Evolutionary conservation across 495 filamentous ascomycete genomes (phyloP).

Genomic region (Jackrogersella multiformis): DNA sequence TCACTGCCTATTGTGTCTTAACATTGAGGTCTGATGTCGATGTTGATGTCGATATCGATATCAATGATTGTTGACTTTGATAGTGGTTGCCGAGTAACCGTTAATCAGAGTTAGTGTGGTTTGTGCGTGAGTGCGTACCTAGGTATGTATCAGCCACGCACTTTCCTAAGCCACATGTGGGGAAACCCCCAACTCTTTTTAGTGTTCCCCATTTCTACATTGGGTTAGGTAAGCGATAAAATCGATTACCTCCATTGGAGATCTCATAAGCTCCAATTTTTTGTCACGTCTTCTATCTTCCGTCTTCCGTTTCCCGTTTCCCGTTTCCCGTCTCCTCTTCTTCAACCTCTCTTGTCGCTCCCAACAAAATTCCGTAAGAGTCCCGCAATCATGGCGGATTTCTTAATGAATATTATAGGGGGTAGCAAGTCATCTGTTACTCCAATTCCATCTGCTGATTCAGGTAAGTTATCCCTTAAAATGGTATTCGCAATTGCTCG

Average conservation of each 20-base stretch:
- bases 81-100: constrained; percentile 25
- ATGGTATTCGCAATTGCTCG: constrained; percentile 1
- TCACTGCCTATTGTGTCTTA: constrained; percentile 20
- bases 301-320: background rate
- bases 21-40: constrained; percentile 15
- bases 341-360: constrained; percentile 28
- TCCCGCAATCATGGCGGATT: constrained; percentile 66
- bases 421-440: constrained; percentile 64
- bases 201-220: too few species aligned
- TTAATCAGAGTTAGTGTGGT: background rate
- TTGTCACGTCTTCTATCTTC: background rate
- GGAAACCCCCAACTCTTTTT: too few species aligned
- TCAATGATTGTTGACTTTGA: constrained; percentile 24
- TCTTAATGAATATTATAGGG: constrained; percentile 74
- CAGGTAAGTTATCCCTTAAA: constrained; percentile 61
- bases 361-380: constrained; percentile 18
- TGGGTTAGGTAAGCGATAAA: background rate
- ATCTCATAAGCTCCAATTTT: constrained; percentile 18
- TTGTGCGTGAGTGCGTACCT: too few species aligned
- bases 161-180: background rate
- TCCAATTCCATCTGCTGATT: constrained; percentile 62
- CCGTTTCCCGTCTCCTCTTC: constrained; percentile 23
- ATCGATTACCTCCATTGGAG: constrained; percentile 15
- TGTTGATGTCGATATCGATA: background rate
- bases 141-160: background rate